A percentile compares a stretch with the other conserved stretches of the same genome.
Conservation (phyloP, 768 basidiomycete species). For the Tubosaeta brunneosetosa region DNA sequence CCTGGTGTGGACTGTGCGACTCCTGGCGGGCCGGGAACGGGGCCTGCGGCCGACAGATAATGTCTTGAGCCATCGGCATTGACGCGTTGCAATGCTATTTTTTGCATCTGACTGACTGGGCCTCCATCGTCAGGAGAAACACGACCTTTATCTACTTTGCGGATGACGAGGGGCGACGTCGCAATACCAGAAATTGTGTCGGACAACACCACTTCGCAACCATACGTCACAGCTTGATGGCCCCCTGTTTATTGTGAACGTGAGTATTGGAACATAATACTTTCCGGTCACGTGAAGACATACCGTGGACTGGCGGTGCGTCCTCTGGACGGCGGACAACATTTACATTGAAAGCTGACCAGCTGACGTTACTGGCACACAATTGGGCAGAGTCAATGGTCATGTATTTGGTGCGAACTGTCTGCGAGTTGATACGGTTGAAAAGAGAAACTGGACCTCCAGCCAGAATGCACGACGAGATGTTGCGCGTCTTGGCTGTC, state of each 20-base stretch:
- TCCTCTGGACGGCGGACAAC: slow-evolving; percentile 75
- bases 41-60: slow-evolving; percentile 86
- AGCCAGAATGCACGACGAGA: slow-evolving; percentile 84
- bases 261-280: slow-evolving; percentile 35
- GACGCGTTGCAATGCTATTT: slow-evolving; percentile 84
- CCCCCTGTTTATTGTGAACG: slow-evolving; percentile 46
- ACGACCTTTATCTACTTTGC: slow-evolving; percentile 88
- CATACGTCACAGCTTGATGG: slow-evolving; percentile 86
- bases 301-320: slow-evolving; percentile 55
- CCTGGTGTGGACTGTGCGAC: slow-evolving; percentile 71
- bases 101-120: slow-evolving; percentile 95
- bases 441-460: slow-evolving; percentile 89
- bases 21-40: slow-evolving; percentile 71
- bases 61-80: slow-evolving; percentile 79
- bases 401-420: slow-evolving; percentile 97
- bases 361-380: slow-evolving; percentile 85
- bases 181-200: slow-evolving; percentile 83
- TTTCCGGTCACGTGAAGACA: slow-evolving; percentile 50
- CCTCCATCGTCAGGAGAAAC: slow-evolving; percentile 86
- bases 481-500: slow-evolving; percentile 92
- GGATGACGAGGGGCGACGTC: slow-evolving; percentile 80
- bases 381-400: slow-evolving; percentile 80
- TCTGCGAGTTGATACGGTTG: slow-evolving; percentile 95
- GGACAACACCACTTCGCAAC: slow-evolving; percentile 80
- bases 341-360: slow-evolving; percentile 94